These are phyloP conservation scores for Forsythia suspensa DNA, from an alignment of 257 asterid genomes.

Conservation along the genomic window DNA sequence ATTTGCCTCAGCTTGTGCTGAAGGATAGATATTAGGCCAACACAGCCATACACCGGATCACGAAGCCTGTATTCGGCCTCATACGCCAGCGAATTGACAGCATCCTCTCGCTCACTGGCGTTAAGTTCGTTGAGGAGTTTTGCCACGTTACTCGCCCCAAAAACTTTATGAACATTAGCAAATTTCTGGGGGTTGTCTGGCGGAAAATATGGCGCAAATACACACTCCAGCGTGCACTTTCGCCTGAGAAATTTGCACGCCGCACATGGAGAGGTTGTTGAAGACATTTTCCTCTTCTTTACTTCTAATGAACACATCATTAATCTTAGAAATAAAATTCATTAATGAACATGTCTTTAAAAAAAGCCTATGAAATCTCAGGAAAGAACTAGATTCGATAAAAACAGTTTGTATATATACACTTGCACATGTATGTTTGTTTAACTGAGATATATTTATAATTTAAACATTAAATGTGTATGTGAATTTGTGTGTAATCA, in stretches of 20 bases:
- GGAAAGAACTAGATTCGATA: background rate
- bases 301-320: background rate
- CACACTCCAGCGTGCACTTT: slow-evolving; percentile 60
- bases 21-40: slow-evolving; percentile 45
- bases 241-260: slow-evolving; percentile 65
- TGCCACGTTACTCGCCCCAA: slow-evolving; percentile 58
- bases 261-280: slow-evolving; percentile 58
- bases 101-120: slow-evolving; percentile 40
- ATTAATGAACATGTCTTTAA: background rate
- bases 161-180: slow-evolving; percentile 51
- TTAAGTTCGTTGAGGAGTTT: slow-evolving; percentile 50
- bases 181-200: slow-evolving; percentile 53
- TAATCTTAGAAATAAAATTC: background rate
- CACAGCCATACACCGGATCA: slow-evolving; percentile 64
- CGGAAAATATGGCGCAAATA: slow-evolving; percentile 68
- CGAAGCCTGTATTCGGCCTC: slow-evolving; percentile 54
- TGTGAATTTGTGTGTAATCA: background rate
- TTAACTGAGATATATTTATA: background rate
- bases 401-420: slow-evolving; percentile 7
- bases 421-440: slow-evolving; percentile 24
- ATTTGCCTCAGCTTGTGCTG: slow-evolving; percentile 41
- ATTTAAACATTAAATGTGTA: background rate
- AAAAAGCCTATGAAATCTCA: background rate
- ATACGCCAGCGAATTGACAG: slow-evolving; percentile 52
- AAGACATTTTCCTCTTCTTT: slow-evolving; percentile 32